phyloP scores from a whole-genome alignment of 1,284 basidiomycete species.

The Xerocomus amazonicus region DNA sequence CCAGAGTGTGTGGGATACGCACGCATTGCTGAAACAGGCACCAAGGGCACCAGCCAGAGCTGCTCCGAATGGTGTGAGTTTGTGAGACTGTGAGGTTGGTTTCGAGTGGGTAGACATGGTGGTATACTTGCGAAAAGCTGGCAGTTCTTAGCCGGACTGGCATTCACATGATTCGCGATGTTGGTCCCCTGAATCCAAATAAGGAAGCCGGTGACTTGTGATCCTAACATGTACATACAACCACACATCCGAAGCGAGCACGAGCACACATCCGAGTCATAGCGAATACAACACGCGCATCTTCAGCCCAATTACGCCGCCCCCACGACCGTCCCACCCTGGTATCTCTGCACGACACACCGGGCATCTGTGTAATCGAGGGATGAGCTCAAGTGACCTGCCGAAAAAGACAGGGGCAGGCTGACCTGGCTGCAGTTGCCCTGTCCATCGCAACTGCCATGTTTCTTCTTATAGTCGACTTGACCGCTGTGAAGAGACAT shows the following conservation, averaged over 20 bases:
- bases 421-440: conserved; percentile 44
- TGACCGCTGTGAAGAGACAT: conserved; percentile 72
- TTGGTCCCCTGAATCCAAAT: not conserved
- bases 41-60: conserved; percentile 95
- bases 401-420: conserved; percentile 12
- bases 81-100: conserved; percentile 21
- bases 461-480: conserved; percentile 54
- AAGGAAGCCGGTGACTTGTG: not conserved
- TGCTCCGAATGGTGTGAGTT: conserved; percentile 87
- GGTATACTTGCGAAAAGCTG: not conserved
- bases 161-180: conserved; percentile 19
- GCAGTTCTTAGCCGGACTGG: too few species aligned
- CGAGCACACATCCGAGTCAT: conserved; percentile 19
- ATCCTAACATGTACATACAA: conserved; percentile 29
- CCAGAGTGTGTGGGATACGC: conserved; percentile 36
- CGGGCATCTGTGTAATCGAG: conserved; percentile 45
- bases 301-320: conserved; percentile 60
- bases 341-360: conserved; percentile 60
- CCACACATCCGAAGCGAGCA: conserved; percentile 7
- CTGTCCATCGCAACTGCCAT: conserved; percentile 39
- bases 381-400: not conserved
- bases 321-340: conserved; percentile 63
- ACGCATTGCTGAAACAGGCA: conserved; percentile 92
- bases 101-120: conserved; percentile 32
- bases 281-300: conserved; percentile 44